Percentiles rank a stretch among this genome's conserved stretches.
phyloP scores from a whole-genome alignment of 2,329 filamentous ascomycete species.

The Coniella vitis region DNA sequence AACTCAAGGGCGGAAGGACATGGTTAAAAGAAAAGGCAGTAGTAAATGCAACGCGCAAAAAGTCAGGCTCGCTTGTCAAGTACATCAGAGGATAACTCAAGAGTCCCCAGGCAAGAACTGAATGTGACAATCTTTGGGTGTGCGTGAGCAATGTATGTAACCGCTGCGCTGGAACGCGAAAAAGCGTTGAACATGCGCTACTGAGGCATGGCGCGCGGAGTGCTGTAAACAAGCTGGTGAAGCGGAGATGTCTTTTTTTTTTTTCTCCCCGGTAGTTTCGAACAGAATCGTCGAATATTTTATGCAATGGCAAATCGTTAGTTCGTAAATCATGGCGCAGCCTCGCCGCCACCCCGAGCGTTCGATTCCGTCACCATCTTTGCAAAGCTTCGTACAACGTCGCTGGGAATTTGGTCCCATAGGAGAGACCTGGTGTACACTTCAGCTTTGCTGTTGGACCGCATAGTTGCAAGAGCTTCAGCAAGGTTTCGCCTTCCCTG shows the following conservation, averaged over 20 bases:
- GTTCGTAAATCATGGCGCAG: constrained; percentile 29
- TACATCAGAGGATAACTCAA: constrained; percentile 13
- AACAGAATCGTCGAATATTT: constrained; percentile 15
- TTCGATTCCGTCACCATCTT: constrained; percentile 79
- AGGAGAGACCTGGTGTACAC: constrained; percentile 89
- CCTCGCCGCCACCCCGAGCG: constrained; percentile 34
- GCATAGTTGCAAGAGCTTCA: constrained; percentile 74
- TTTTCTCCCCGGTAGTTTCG: too few relatives aligned
- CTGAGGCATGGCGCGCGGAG: constrained; percentile 1
- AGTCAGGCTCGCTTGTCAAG: neutral
- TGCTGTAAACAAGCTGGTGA: constrained; percentile 20
- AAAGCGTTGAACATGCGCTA: constrained; percentile 13
- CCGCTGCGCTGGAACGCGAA: constrained; percentile 18
- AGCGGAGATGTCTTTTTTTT: constrained; percentile 12
- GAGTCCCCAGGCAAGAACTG: constrained; percentile 25
- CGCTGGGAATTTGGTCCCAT: constrained; percentile 87
- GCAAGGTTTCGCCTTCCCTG: constrained; percentile 68
- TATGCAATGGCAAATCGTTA: constrained; percentile 15
- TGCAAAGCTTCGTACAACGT: constrained; percentile 88
- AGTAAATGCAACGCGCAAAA: constrained; percentile 20
- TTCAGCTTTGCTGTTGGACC: constrained; percentile 69
- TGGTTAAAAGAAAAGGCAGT: constrained; percentile 26
- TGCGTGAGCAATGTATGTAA: constrained; percentile 17
- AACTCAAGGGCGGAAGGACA: constrained; percentile 20
- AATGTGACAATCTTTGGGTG: constrained; percentile 20